Percentiles rank a stretch among this genome's conserved stretches.
Evolutionary conservation across 2,329 filamentous ascomycete genomes (phyloP).

Genomic region (Trichoderma sp.): DNA sequence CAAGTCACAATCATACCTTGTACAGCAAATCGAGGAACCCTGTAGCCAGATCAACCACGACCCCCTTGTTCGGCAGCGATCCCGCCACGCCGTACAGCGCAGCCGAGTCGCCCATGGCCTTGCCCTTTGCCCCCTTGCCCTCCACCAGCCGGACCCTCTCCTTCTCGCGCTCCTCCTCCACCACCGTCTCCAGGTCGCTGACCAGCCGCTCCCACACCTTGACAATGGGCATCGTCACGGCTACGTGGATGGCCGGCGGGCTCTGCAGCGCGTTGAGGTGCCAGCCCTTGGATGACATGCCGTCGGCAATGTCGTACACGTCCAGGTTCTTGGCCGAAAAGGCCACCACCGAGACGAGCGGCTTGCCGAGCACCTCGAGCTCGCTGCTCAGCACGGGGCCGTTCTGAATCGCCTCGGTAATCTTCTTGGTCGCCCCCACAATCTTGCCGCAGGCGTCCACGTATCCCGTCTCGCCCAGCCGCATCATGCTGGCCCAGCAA

Average conservation of each 20-base stretch:
- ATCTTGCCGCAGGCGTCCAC: conserved; percentile 83
- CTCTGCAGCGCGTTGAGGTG: conserved; percentile 92
- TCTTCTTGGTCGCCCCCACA: conserved; percentile 79
- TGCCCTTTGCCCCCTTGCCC: conserved; percentile 63
- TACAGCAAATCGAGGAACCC: conserved; percentile 93
- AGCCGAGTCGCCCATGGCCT: conserved; percentile 73
- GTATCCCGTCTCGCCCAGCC: conserved; percentile 83
- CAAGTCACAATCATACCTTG: conserved; percentile 59
- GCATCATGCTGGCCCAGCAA: conserved; percentile 92
- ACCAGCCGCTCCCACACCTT: conserved; percentile 78
- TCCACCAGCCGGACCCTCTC: conserved; percentile 69
- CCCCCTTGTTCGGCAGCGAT: conserved; percentile 90
- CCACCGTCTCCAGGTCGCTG: conserved; percentile 63
- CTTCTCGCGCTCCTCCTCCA: conserved; percentile 76
- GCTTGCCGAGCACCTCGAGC: conserved; percentile 77
- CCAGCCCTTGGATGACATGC: conserved; percentile 81
- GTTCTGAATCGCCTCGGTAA: conserved; percentile 69
- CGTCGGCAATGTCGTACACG: conserved; percentile 92
- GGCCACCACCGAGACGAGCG: conserved; percentile 85
- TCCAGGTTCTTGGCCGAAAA: conserved; percentile 82
- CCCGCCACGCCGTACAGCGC: conserved; percentile 94
- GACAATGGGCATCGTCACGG: conserved; percentile 83
- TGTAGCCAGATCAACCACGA: conserved; percentile 84
- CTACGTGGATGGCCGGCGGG: conserved; percentile 89
- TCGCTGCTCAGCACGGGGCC: conserved; percentile 68